These are phyloP conservation scores for Lepiota venenata DNA, from an alignment of 768 basidiomycete genomes.

Conservation along the genomic window DNA sequence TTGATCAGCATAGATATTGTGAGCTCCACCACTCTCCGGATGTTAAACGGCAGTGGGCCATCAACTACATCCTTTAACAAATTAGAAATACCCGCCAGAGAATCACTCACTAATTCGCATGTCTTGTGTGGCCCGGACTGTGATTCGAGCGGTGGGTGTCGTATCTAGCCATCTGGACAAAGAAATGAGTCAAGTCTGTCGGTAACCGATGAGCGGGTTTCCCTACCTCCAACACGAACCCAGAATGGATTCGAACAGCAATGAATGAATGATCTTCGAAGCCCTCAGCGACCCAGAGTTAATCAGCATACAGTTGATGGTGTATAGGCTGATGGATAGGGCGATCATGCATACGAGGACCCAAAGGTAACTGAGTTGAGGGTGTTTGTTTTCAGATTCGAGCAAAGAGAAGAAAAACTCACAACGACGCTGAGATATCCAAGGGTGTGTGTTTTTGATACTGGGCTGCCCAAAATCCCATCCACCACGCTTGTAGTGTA, in stretches of 20 bases:
- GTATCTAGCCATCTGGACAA: constrained; percentile 35
- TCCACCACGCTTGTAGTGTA: constrained; percentile 34
- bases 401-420: constrained; percentile 21
- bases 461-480: constrained; percentile 45
- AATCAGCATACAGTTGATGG: background rate
- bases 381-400: background rate
- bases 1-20: constrained; percentile 31
- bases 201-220: background rate
- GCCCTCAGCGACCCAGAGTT: constrained; percentile 31
- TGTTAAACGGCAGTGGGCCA: constrained; percentile 25
- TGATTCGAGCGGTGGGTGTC: constrained; percentile 42
- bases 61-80: constrained; percentile 44
- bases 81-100: constrained; percentile 15
- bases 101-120: constrained; percentile 36
- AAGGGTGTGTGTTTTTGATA: constrained; percentile 30
- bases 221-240: constrained; percentile 52
- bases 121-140: constrained; percentile 46
- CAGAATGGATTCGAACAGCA: constrained; percentile 44
- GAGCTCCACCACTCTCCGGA: constrained; percentile 27
- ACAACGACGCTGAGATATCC: constrained; percentile 32
- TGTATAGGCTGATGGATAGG: background rate
- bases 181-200: background rate
- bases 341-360: background rate
- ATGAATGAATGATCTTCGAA: constrained; percentile 42
- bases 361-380: constrained; percentile 13